phyloP scores from a whole-genome alignment of 2,329 filamentous ascomycete genomes.

The Botrytis medusae region DNA sequence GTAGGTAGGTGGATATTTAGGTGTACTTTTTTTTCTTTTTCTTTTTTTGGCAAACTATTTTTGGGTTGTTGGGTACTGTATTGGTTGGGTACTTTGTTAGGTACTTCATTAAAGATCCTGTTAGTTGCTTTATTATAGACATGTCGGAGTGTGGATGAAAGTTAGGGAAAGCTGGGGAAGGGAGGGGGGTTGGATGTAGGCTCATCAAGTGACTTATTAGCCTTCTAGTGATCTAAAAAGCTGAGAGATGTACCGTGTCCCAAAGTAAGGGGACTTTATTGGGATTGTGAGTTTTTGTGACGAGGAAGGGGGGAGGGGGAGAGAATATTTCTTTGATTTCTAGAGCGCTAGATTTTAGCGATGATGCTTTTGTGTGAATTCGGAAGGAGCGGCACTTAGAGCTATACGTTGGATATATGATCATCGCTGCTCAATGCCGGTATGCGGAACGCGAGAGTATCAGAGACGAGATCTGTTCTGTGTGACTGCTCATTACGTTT shows the following conservation, averaged over 20 bases:
- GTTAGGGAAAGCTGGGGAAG: no score
- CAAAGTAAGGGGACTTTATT: no score
- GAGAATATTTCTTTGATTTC: neutral
- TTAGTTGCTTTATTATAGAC: no score
- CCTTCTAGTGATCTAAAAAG: no score
- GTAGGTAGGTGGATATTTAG: no score
- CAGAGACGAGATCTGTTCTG: neutral
- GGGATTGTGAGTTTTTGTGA: neutral
- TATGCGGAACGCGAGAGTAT: neutral
- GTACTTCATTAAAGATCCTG: no score
- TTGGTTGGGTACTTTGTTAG: no score
- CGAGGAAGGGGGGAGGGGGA: neutral
- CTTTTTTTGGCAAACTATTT: neutral
- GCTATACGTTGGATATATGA: neutral
- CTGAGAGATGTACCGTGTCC: no score
- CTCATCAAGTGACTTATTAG: no score
- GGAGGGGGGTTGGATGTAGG: no score
- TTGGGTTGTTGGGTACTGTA: no score
- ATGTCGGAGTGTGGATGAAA: neutral
- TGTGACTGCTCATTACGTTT: neutral
- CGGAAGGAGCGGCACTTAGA: neutral
- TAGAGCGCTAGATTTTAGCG: neutral
- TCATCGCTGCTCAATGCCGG: neutral
- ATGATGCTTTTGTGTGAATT: neutral
- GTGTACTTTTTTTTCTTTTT: neutral